A percentile compares a stretch with the other conserved stretches of the same genome.
phyloP scores from a whole-genome alignment of 176 grass and related monocot species.

The Otatea glauca region DNA sequence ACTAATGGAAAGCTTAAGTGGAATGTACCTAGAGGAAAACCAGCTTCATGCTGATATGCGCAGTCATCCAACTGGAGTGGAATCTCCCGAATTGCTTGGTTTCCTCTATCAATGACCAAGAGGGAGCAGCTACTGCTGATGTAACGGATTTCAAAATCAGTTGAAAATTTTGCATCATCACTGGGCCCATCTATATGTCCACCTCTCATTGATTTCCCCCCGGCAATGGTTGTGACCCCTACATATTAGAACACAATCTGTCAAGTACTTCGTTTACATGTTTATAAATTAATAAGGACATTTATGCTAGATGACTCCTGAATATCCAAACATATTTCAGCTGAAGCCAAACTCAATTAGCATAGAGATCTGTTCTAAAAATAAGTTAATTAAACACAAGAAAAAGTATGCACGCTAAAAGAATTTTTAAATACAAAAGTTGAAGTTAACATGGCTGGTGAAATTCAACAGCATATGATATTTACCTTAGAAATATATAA shows the following conservation, averaged over 20 bases:
- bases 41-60: slow-evolving; percentile 73
- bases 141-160: slow-evolving; percentile 88
- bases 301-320: not conserved
- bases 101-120: slow-evolving; percentile 89
- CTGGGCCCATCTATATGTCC: slow-evolving; percentile 84
- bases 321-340: slow-evolving; percentile 19
- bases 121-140: slow-evolving; percentile 90
- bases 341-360: slow-evolving; percentile 23
- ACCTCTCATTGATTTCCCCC: slow-evolving; percentile 79
- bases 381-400: slow-evolving; percentile 20
- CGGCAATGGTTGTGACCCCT: slow-evolving; percentile 97
- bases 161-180: slow-evolving; percentile 94
- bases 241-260: slow-evolving; percentile 28
- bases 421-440: not conserved
- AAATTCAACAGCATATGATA: not conserved
- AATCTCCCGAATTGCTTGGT: slow-evolving; percentile 94
- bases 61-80: slow-evolving; percentile 84
- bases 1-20: slow-evolving; percentile 8
- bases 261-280: slow-evolving; percentile 8
- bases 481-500: not conserved
- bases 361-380: not conserved
- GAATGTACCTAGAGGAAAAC: slow-evolving; percentile 86
- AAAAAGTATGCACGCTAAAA: not conserved
- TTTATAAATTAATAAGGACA: not conserved
- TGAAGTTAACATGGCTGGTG: not conserved